phyloP scores from a whole-genome alignment of 495 filamentous ascomycete species.

The Talaromyces trachyspermus region DNA sequence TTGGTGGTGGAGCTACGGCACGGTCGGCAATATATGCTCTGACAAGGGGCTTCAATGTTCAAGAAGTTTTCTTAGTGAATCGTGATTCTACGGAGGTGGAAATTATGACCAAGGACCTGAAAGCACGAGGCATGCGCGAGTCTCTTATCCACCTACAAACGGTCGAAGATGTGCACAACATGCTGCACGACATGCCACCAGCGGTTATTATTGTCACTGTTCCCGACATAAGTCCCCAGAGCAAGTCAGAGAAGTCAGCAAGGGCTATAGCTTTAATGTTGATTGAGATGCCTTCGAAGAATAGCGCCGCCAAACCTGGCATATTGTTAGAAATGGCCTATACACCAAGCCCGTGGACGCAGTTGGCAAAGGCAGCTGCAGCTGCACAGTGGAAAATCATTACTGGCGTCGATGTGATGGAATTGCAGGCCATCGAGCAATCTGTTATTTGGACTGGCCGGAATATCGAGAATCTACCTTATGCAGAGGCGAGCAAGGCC shows the following conservation, averaged over 20 bases:
- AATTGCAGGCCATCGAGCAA: conserved; percentile 71
- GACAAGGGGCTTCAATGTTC: conserved; percentile 55
- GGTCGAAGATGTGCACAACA: no score
- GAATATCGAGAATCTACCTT: no score
- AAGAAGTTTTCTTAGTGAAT: conserved; percentile 63
- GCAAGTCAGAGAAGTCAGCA: conserved; percentile 47
- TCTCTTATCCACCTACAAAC: background rate
- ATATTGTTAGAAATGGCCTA: conserved; percentile 76
- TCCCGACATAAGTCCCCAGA: conserved; percentile 60
- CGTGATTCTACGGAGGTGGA: conserved; percentile 56
- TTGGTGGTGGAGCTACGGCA: conserved; percentile 63
- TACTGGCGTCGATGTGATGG: conserved; percentile 61
- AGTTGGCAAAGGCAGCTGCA: conserved; percentile 49
- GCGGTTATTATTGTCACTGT: conserved; percentile 59
- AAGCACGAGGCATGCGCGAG: conserved; percentile 28
- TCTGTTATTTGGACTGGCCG: conserved; percentile 59
- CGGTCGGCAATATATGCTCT: conserved; percentile 64
- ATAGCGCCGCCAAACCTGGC: no score
- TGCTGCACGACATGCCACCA: no score
- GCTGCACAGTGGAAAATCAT: conserved; percentile 61
- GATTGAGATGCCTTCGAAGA: conserved; percentile 37
- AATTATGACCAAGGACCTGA: conserved; percentile 38
- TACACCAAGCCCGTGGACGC: conserved; percentile 60
- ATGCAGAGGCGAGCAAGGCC: no score
- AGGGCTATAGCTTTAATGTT: conserved; percentile 51